Conservation (phyloP, 805 yeast genomes). For the Ogataea ganodermae region DNA sequence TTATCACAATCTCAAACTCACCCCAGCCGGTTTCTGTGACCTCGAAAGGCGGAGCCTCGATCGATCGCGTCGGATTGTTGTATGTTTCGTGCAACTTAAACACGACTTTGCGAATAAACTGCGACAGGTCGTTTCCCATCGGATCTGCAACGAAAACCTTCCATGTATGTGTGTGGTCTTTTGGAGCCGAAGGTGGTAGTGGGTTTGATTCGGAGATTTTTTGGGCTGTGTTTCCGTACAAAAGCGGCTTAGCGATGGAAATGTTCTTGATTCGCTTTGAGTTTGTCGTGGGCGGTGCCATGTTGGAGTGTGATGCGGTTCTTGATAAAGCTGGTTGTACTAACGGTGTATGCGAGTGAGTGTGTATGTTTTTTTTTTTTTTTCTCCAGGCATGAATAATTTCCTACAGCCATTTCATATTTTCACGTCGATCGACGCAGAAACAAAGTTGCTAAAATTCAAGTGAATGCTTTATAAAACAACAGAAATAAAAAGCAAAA, state of each 20-base stretch:
- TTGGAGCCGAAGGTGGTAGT: slow-evolving; percentile 64
- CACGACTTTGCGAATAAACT: slow-evolving; percentile 83
- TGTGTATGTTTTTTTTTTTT: neutral
- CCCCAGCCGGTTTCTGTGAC: slow-evolving; percentile 99
- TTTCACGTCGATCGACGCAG: no score
- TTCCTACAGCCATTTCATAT: no score
- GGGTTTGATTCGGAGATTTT: slow-evolving; percentile 55
- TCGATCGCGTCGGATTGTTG: slow-evolving; percentile 77
- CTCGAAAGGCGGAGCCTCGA: slow-evolving; percentile 90
- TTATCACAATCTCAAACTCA: slow-evolving; percentile 90
- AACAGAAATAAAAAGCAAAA: neutral
- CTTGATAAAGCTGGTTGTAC: no score
- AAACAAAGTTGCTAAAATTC: neutral
- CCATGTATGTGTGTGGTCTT: slow-evolving; percentile 95
- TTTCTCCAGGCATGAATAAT: no score
- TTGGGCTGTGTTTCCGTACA: slow-evolving; percentile 79
- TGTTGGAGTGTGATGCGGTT: slow-evolving; percentile 7
- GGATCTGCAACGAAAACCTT: slow-evolving; percentile 89
- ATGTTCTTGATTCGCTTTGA: slow-evolving; percentile 46
- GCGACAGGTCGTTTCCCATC: slow-evolving; percentile 73
- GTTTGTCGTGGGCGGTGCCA: slow-evolving; percentile 37
- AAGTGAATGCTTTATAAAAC: neutral
- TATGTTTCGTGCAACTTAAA: slow-evolving; percentile 96
- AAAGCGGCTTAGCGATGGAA: slow-evolving; percentile 73
- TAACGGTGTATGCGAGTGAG: no score